Conservation (phyloP, 139 green algal genomes). For the Picochlorum sp. region DNA sequence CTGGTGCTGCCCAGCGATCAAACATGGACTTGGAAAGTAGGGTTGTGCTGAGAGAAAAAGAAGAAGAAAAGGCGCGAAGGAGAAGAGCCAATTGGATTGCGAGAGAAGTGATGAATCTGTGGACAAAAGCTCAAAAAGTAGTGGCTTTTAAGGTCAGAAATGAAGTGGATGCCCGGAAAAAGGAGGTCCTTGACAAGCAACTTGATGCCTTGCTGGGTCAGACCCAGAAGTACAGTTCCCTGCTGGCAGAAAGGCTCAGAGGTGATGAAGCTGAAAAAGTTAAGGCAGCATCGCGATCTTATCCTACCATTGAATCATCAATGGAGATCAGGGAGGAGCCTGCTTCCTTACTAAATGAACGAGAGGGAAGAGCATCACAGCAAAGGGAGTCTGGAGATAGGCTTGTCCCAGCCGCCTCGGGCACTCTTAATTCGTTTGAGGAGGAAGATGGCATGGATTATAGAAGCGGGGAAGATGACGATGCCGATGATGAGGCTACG, state of each 20-base stretch:
- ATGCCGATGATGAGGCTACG: conserved; percentile 16
- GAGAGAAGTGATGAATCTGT: conserved; percentile 71
- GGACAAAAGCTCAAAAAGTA: conserved; percentile 81
- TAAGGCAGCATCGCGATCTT: neutral
- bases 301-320: neutral
- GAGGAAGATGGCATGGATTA: conserved; percentile 14
- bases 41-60: conserved; percentile 20
- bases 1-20: conserved; percentile 33
- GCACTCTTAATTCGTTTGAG: neutral
- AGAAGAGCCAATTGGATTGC: conserved; percentile 44
- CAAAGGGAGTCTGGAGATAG: no score
- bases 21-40: conserved; percentile 68
- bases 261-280: conserved; percentile 1
- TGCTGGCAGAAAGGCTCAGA: conserved; percentile 65
- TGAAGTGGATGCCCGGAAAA: conserved; percentile 50
- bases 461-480: conserved; percentile 7
- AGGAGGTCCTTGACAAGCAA: conserved; percentile 62
- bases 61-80: conserved; percentile 24
- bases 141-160: conserved; percentile 72
- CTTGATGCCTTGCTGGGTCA: conserved; percentile 89
- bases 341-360: no score
- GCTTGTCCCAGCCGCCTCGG: no score
- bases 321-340: no score
- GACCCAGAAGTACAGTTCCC: conserved; percentile 83
- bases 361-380: no score